phyloP scores from a whole-genome alignment of 352 stramenopile species.

The Phytopythium delawarense region DNA sequence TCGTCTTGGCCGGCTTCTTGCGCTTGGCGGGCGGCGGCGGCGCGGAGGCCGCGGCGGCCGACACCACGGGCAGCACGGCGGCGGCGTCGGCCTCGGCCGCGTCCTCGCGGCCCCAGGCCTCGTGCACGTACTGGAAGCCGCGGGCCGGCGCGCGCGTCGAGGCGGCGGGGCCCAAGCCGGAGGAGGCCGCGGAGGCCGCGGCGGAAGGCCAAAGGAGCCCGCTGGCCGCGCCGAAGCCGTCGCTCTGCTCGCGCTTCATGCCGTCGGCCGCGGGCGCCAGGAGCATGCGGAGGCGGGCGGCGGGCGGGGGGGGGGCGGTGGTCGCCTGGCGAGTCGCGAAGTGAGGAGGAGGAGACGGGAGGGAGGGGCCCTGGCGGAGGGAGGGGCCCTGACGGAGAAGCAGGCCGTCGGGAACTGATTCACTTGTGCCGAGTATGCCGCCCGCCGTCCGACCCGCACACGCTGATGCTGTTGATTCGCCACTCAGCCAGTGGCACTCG shows the following conservation, averaged over 20 bases:
- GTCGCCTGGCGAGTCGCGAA: conserved; percentile 1
- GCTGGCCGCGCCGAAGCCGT: background rate
- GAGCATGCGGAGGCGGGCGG: background rate
- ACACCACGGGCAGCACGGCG: conserved; percentile 11
- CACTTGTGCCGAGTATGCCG: background rate
- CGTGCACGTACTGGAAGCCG: conserved; percentile 5
- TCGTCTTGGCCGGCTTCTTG: conserved; percentile 44
- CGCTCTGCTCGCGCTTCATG: conserved; percentile 9
- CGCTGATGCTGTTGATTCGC: background rate
- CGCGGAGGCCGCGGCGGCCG: background rate
- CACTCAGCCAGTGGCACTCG: background rate
- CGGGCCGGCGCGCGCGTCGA: background rate
- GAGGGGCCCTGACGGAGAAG: background rate
- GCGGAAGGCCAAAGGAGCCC: background rate
- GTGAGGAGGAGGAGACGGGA: background rate
- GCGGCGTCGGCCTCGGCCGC: background rate
- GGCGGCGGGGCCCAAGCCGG: background rate
- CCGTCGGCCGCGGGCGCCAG: background rate
- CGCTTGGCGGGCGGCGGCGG: conserved; percentile 8
- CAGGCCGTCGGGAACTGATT: no score
- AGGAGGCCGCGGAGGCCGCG: background rate
- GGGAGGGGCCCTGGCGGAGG: background rate
- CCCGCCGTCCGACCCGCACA: no score
- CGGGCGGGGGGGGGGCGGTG: background rate
- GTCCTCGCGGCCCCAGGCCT: background rate